Conservation (phyloP, 2,329 filamentous ascomycete species). For the Lachnellula willkommii region DNA sequence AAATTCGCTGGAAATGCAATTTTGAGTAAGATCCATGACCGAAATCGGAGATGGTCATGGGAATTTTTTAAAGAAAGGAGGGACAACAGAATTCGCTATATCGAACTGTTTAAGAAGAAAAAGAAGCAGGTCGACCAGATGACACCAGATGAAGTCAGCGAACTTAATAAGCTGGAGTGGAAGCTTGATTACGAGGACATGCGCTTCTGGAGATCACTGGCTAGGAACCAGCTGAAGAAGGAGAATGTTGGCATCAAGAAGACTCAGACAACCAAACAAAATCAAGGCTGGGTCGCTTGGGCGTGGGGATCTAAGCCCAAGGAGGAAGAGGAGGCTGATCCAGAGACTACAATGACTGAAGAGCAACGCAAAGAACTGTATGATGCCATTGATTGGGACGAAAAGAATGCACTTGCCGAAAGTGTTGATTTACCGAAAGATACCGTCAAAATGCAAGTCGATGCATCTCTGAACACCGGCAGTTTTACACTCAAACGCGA, state of each 20-base stretch:
- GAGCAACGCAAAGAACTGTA: conserved; percentile 96
- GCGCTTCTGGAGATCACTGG: conserved; percentile 92
- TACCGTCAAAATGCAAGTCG: conserved; percentile 85
- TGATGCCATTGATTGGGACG: conserved; percentile 96
- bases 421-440: conserved; percentile 86
- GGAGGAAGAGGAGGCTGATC: conserved; percentile 52
- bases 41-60: conserved; percentile 92
- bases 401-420: conserved; percentile 84
- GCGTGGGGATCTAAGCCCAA: conserved; percentile 75
- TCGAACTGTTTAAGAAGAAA: conserved; percentile 92
- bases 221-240: conserved; percentile 89
- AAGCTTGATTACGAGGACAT: conserved; percentile 93
- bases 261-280: conserved; percentile 49
- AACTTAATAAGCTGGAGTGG: conserved; percentile 71
- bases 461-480: conserved; percentile 88
- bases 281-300: conserved; percentile 89
- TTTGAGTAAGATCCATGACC: conserved; percentile 88
- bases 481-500: conserved; percentile 91
- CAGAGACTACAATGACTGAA: conserved; percentile 85
- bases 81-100: conserved; percentile 84
- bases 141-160: conserved; percentile 62
- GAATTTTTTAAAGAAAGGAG: conserved; percentile 88
- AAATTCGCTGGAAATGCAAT: conserved; percentile 86
- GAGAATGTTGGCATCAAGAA: conserved; percentile 89
- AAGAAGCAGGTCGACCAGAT: conserved; percentile 64